Evolutionary conservation across 805 yeast genomes (phyloP), one percentile per base, ranked within the genome.

Genomic region (Suhomyces prunicola): DNA sequence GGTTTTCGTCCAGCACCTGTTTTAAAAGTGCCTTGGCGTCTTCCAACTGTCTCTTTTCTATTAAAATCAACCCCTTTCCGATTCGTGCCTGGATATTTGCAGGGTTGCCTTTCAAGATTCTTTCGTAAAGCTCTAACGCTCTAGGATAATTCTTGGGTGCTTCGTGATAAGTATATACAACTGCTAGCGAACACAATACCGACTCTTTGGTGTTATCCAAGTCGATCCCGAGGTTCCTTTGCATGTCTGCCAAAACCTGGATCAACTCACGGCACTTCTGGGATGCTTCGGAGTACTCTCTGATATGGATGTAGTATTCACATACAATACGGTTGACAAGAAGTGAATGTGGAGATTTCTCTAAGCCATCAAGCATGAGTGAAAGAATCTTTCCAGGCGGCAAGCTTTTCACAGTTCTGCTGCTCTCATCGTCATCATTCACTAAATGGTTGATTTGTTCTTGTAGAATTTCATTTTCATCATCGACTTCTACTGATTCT

Each of bases 101-200:
- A 0, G 67, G 57, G 53, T 70, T 73, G 3, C 60, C 61, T 15
- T 55, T 57, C 24, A 90, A 72, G 3, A 91, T 82, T 23, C 75
- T 71, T 36, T 87, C 87, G 67, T 87, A 94, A 13, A 91, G 67
- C 47, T 82, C 82, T 27, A 87, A 64, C 0, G 99, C 98, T 24
- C 85, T 76, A 2, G 81, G 76, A 62, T 83, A 90, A 68, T 93
- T 88, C 67, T 90, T 90, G 9, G 98, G 99, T 0, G 97, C 88
- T 66, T 93, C 97, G 62, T 85, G 81, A 63, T 89, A 87, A 0
- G 96, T 88, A 63, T 91, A 89, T 1, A 87, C 79, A 0, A 85
- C 80, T 0, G 94, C 98, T 51, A 89, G 74, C 23, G 82, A 76
- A 36, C 90, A 78, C 7, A 87, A 74, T 22, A 89, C 70, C 49